Evolutionary conservation across 2,329 filamentous ascomycete species (phyloP).

Genomic region (Colletotrichum sp.): DNA sequence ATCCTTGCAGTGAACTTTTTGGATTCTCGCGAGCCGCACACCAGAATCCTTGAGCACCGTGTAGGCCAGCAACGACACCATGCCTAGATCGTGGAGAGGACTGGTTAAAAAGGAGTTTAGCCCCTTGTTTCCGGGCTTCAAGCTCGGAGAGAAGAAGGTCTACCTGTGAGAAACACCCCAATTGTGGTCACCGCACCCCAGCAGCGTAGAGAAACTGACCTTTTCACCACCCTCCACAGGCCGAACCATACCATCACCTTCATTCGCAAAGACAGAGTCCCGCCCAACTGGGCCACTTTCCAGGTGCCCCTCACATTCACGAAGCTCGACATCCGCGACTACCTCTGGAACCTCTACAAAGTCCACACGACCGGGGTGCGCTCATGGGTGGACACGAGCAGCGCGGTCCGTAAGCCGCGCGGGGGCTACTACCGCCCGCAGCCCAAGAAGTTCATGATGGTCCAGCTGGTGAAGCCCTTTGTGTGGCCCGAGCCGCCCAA

Average conservation of each 20-base stretch:
- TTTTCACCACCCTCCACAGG: conserved; percentile 47
- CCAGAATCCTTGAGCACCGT: not conserved
- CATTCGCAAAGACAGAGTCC: conserved; percentile 72
- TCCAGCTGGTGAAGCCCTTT: conserved; percentile 87
- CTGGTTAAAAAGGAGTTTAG: no score
- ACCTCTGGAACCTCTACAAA: conserved; percentile 85
- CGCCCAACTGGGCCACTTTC: conserved; percentile 87
- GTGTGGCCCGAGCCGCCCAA: conserved; percentile 78
- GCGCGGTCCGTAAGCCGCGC: conserved; percentile 56
- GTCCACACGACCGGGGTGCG: conserved; percentile 77
- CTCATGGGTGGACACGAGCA: conserved; percentile 75
- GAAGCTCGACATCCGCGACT: conserved; percentile 96
- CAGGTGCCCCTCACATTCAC: conserved; percentile 89
- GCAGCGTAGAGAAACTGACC: not conserved
- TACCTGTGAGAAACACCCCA: conserved; percentile 51
- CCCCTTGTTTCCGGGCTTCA: conserved; percentile 39
- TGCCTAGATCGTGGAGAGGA: conserved; percentile 19
- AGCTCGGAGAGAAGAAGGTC: conserved; percentile 58
- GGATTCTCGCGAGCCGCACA: conserved; percentile 1
- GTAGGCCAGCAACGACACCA: conserved; percentile 27
- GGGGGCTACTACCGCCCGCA: conserved; percentile 72
- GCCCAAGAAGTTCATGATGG: conserved; percentile 90
- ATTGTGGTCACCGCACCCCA: not conserved
- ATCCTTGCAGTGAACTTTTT: conserved; percentile 12
- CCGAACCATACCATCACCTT: conserved; percentile 84